Evolutionary conservation across 2,329 filamentous ascomycete genomes (phyloP).

Genomic region (Dactylellina drechsleri): DNA sequence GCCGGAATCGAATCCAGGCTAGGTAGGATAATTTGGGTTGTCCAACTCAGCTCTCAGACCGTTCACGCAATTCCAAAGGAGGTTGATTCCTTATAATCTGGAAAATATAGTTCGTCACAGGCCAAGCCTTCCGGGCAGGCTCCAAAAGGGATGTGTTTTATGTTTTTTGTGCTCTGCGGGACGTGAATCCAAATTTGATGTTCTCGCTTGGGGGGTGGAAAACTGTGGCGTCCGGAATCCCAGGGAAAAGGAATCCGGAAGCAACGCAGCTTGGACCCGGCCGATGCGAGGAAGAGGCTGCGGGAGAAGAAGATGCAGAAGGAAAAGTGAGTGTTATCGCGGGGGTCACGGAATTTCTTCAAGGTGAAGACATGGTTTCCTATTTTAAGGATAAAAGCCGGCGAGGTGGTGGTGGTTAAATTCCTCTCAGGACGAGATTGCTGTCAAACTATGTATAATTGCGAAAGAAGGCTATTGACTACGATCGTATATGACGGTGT

Average conservation of each 20-base stretch:
- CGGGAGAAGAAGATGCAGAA: not conserved
- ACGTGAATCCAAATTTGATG: slow-evolving; percentile 14
- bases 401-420: slow-evolving; percentile 7
- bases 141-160: slow-evolving; percentile 19
- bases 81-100: not conserved
- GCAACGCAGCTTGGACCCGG: slow-evolving; percentile 4
- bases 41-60: not conserved
- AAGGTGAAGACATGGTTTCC: not conserved
- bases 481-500: too few species aligned
- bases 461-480: too few species aligned
- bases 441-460: slow-evolving; percentile 29
- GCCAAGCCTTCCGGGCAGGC: slow-evolving; percentile 20
- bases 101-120: slow-evolving; percentile 5
- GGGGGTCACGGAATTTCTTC: not conserved
- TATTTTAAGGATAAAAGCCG: slow-evolving; percentile 3
- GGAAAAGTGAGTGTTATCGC: not conserved
- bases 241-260: not conserved
- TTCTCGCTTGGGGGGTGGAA: slow-evolving; percentile 21
- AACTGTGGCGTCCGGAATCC: slow-evolving; percentile 5
- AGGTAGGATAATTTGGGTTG: too few species aligned
- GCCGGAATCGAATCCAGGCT: too few species aligned
- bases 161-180: not conserved
- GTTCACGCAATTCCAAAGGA: slow-evolving; percentile 1
- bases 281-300: not conserved
- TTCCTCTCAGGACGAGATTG: slow-evolving; percentile 30